phyloP scores from a whole-genome alignment of 805 yeast species.

The Pichia occidentalis region DNA sequence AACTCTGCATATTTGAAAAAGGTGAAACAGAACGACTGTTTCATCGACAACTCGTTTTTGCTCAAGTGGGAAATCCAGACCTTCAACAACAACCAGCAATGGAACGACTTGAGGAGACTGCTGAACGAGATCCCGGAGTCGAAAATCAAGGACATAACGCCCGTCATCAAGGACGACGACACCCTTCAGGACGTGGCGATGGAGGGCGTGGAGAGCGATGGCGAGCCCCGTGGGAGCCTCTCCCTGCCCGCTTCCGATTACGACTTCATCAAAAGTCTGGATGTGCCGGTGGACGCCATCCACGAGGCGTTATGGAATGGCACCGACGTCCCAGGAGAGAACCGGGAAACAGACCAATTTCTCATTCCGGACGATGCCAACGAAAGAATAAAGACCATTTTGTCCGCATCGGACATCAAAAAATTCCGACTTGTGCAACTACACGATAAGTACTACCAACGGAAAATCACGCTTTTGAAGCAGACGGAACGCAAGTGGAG shows the following conservation, averaged over 20 bases:
- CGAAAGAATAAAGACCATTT: slow-evolving; percentile 15
- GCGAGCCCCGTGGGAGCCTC: no score
- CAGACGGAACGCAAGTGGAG: slow-evolving; percentile 26
- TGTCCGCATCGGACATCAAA: slow-evolving; percentile 20
- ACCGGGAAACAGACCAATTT: slow-evolving; percentile 13
- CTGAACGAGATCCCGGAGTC: slow-evolving; percentile 20
- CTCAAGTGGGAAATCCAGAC: slow-evolving; percentile 14
- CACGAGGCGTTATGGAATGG: slow-evolving; percentile 9
- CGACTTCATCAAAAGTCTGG: slow-evolving; percentile 2
- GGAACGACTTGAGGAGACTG: slow-evolving; percentile 15
- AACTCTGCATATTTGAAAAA: slow-evolving; percentile 14
- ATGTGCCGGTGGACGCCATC: slow-evolving; percentile 1
- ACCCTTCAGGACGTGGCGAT: slow-evolving; percentile 11
- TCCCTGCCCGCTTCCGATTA: no score
- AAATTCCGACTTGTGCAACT: slow-evolving; percentile 26
- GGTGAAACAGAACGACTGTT: slow-evolving; percentile 10
- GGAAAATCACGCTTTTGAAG: slow-evolving; percentile 19
- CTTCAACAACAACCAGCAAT: slow-evolving; percentile 15
- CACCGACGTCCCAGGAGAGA: background rate
- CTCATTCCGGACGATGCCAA: slow-evolving; percentile 17
- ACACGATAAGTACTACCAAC: slow-evolving; percentile 23
- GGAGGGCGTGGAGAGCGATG: slow-evolving; percentile 1
- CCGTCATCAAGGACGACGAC: slow-evolving; percentile 6
- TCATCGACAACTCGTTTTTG: slow-evolving; percentile 8
- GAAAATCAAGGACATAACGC: slow-evolving; percentile 9